phyloP scores from a whole-genome alignment of 2,329 filamentous ascomycete species.

The Dactylellina drechsleri region DNA sequence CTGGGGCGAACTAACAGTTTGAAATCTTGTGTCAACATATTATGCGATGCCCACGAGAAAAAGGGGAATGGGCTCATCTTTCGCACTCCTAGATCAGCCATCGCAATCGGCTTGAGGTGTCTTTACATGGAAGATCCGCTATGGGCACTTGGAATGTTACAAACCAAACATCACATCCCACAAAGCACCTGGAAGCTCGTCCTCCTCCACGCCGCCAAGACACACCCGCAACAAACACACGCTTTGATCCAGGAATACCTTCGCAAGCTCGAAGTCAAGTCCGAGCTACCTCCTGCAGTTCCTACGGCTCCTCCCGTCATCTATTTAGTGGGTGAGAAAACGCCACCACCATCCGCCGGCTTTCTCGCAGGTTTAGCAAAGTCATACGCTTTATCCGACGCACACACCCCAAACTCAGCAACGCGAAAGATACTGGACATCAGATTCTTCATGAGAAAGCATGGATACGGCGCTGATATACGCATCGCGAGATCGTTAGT shows the following conservation, averaged over 20 bases:
- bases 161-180: slow-evolving; percentile 19
- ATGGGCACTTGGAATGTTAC: slow-evolving; percentile 32
- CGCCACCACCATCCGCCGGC: not conserved
- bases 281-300: slow-evolving; percentile 1
- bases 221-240: slow-evolving; percentile 29
- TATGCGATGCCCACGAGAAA: slow-evolving; percentile 22
- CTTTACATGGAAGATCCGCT: slow-evolving; percentile 10
- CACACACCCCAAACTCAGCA: slow-evolving; percentile 27
- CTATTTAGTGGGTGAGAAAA: no score
- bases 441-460: slow-evolving; percentile 15
- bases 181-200: slow-evolving; percentile 8
- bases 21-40: slow-evolving; percentile 33
- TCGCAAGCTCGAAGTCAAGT: not conserved
- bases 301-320: slow-evolving; percentile 1
- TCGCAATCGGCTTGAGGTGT: not conserved
- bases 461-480: slow-evolving; percentile 20
- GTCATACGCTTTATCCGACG: slow-evolving; percentile 33
- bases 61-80: slow-evolving; percentile 3
- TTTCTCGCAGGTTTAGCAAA: slow-evolving; percentile 26
- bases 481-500: slow-evolving; percentile 30
- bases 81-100: not conserved
- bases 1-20: slow-evolving; percentile 1
- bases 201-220: slow-evolving; percentile 13
- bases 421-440: slow-evolving; percentile 20
- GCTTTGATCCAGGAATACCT: slow-evolving; percentile 15